Percentiles rank a stretch among this genome's conserved stretches.
Conservation (phyloP, 2,329 filamentous ascomycete species). For the Apiospora rasikravindrae region DNA sequence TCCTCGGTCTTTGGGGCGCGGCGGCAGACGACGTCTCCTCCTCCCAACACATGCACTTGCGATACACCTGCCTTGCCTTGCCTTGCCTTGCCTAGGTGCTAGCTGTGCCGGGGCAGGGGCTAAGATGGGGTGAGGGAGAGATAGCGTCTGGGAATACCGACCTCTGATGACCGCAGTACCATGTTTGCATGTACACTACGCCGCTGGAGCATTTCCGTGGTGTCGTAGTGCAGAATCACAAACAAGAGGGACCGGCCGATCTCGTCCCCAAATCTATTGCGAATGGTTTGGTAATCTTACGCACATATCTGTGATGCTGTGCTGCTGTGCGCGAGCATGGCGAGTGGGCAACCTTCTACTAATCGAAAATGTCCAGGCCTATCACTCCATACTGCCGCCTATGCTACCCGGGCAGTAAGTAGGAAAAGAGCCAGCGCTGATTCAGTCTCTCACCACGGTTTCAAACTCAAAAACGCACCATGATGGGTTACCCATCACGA, state of each 20-base stretch:
- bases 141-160: background rate
- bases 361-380: background rate
- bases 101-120: background rate
- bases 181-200: background rate
- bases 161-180: background rate
- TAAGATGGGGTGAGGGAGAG: background rate
- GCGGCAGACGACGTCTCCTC: background rate
- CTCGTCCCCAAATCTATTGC: slow-evolving; percentile 14
- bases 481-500: slow-evolving; percentile 6
- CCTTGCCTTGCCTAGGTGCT: background rate
- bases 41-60: background rate
- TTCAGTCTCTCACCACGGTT: slow-evolving; percentile 12
- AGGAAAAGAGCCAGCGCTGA: slow-evolving; percentile 5
- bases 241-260: slow-evolving; percentile 4
- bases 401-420: background rate
- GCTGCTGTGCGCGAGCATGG: background rate
- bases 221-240: slow-evolving; percentile 3
- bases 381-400: background rate
- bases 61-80: background rate
- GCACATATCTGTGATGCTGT: background rate
- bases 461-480: slow-evolving; percentile 15
- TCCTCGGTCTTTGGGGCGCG: background rate
- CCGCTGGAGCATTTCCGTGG: background rate
- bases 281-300: slow-evolving; percentile 11
- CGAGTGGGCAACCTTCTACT: background rate